Evolutionary conservation across 129 eudicot genomes (phyloP), one percentile per base, ranked within the genome.

Genomic region (Flaveria trinervia): DNA sequence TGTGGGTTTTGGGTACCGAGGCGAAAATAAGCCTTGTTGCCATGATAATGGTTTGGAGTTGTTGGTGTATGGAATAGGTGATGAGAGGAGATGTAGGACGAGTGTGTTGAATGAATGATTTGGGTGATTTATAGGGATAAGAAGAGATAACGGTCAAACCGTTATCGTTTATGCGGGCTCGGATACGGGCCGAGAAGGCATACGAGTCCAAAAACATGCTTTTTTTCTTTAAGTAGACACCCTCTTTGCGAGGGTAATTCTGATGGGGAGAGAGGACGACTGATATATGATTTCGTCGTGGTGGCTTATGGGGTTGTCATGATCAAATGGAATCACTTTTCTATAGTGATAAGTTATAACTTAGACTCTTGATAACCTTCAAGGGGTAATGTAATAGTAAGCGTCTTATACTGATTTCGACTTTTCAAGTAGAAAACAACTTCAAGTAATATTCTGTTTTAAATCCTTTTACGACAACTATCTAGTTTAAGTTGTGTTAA

Each of bases 21-120:
- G 69, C 75, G 14, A 80, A 80, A 45, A 66, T 41, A 25, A 80
- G 52, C 39, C 83, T 66, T 80, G 84, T 73, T 66, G 79, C 84
- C 79, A 80, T 80, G 61, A 13, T 5, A 46, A 11, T 60, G 18
- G 51, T 61, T 23, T 15, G n/a, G 54, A 13, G 59, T 14, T n/a
- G 39, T n/a, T 14, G 7, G 18, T 54, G 5, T 77, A 28, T 68
- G 48, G 64, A 41, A 36, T 71, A 18, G 16, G 1, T 30, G 77
- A 18, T 9, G 22, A 43, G 33, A 23, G 39, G 22, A 41, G 2
- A 8, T 45, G 50, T 0, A 65, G 43, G 60, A 44, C 61, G 20
- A 36, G 55, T 71, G 72, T 61, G 55, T 79, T 26, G 50, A 15
- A 64, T 28, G 78, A 69, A 59, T 65, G 69, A 16, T 68, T 17